These are phyloP conservation scores for Colletotrichum camelliae DNA, from an alignment of 2,329 filamentous ascomycete genomes.

Conservation along the genomic window DNA sequence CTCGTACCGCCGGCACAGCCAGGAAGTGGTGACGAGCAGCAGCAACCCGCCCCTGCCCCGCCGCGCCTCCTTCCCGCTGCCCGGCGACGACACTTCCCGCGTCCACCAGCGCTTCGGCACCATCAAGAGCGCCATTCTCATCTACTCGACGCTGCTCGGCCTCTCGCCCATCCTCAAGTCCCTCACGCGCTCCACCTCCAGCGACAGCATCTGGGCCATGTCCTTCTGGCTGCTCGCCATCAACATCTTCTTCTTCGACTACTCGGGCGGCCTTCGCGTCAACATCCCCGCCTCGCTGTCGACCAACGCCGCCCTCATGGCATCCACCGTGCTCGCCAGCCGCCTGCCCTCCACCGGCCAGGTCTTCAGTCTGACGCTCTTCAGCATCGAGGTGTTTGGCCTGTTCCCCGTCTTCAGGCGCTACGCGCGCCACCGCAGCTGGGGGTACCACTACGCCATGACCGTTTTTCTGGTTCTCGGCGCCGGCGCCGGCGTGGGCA, in stretches of 20 bases:
- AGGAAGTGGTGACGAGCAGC: neutral
- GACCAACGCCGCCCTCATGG: conserved; percentile 96
- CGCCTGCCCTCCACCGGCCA: conserved; percentile 88
- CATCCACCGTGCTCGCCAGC: conserved; percentile 90
- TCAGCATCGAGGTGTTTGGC: conserved; percentile 96
- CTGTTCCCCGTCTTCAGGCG: conserved; percentile 97
- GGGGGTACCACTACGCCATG: conserved; percentile 79
- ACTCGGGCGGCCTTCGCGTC: conserved; percentile 52
- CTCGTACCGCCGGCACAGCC: conserved; percentile 20
- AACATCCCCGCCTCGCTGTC: conserved; percentile 79
- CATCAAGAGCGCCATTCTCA: conserved; percentile 89
- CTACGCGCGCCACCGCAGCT: conserved; percentile 81
- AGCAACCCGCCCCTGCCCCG: neutral
- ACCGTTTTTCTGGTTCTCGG: conserved; percentile 79
- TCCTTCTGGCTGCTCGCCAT: conserved; percentile 91
- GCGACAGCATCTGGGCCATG: conserved; percentile 97
- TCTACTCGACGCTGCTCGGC: conserved; percentile 90
- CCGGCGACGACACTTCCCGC: conserved; percentile 41
- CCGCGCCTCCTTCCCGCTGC: conserved; percentile 7
- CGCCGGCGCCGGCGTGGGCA: conserved; percentile 79
- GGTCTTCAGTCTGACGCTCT: conserved; percentile 93
- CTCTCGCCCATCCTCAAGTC: conserved; percentile 96
- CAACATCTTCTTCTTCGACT: conserved; percentile 98
- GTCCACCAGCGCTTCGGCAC: conserved; percentile 71
- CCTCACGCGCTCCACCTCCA: conserved; percentile 89